Conservation (phyloP, 495 filamentous ascomycete species). For the Aspergillus hancockii region DNA sequence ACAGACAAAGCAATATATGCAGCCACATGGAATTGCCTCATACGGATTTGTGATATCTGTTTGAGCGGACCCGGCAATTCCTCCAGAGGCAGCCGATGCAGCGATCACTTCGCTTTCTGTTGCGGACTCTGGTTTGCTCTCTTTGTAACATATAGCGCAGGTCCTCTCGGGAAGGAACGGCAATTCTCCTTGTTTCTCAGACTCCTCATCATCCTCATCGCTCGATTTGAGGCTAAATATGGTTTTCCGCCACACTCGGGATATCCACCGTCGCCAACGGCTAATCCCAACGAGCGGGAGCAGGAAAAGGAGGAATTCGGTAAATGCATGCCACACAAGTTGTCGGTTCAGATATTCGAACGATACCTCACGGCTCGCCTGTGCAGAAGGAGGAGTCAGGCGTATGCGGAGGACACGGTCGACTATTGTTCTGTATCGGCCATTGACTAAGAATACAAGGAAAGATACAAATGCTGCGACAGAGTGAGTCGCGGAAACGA, state of each 20-base stretch:
- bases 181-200: constrained; percentile 68
- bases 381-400: constrained; percentile 76
- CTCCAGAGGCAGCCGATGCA: constrained; percentile 62
- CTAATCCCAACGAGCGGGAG: constrained; percentile 91
- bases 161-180: constrained; percentile 88
- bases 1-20: constrained; percentile 97
- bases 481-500: constrained; percentile 71
- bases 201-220: constrained; percentile 44
- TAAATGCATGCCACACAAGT: constrained; percentile 98
- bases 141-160: constrained; percentile 96
- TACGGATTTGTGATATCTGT: constrained; percentile 98
- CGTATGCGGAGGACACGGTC: constrained; percentile 86
- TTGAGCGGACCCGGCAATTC: constrained; percentile 81
- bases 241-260: constrained; percentile 76
- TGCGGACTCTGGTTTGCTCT: constrained; percentile 71
- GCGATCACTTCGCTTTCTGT: constrained; percentile 69
- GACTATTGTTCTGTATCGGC: constrained; percentile 85
- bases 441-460: constrained; percentile 84
- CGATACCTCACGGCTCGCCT: constrained; percentile 84
- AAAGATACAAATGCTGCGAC: constrained; percentile 82
- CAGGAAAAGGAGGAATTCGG: constrained; percentile 94
- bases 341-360: constrained; percentile 98
- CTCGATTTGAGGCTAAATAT: constrained; percentile 60
- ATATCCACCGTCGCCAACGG: constrained; percentile 88
- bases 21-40: constrained; percentile 86